phyloP scores from a whole-genome alignment of 148 eudicot genomes.

The Drosera capensis region DNA sequence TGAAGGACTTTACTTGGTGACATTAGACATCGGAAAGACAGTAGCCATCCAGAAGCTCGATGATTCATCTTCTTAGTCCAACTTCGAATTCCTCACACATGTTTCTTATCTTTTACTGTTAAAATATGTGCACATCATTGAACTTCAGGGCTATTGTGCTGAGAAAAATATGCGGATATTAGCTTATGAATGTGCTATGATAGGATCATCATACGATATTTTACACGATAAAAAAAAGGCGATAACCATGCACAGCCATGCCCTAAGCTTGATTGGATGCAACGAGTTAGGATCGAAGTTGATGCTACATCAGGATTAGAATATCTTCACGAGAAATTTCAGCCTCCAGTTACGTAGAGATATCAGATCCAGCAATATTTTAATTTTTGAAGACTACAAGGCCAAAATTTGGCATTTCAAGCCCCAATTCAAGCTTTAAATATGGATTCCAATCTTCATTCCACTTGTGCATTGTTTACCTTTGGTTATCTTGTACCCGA shows the following conservation, averaged over 20 bases:
- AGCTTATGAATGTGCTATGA: conserved; percentile 79
- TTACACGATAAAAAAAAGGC: conserved; percentile 81
- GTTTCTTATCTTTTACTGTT: conserved; percentile 71
- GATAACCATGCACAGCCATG: conserved; percentile 92
- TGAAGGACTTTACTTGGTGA: conserved; percentile 69
- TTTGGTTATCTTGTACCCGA: too few species aligned
- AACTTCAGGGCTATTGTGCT: conserved; percentile 67
- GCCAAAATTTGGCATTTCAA: conserved; percentile 84
- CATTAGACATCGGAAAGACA: conserved; percentile 37
- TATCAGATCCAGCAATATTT: conserved; percentile 77
- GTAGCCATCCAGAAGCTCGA: conserved; percentile 85
- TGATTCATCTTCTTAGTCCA: conserved; percentile 37
- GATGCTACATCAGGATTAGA: conserved; percentile 77
- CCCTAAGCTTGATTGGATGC: conserved; percentile 65
- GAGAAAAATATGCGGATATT: conserved; percentile 53
- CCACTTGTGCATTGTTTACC: too few species aligned
- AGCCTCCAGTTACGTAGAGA: conserved; percentile 60
- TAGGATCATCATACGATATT: conserved; percentile 73
- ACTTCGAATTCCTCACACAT: conserved; percentile 63
- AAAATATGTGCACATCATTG: conserved; percentile 69
- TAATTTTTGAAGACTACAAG: conserved; percentile 56
- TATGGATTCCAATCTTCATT: too few species aligned
- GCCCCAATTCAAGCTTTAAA: conserved; percentile 73
- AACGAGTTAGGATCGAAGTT: conserved; percentile 72
- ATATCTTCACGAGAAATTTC: conserved; percentile 72